Base-by-base conservation (phyloP, 2,329 filamentous ascomycete species). In the Sphaerulina musiva region DNA sequence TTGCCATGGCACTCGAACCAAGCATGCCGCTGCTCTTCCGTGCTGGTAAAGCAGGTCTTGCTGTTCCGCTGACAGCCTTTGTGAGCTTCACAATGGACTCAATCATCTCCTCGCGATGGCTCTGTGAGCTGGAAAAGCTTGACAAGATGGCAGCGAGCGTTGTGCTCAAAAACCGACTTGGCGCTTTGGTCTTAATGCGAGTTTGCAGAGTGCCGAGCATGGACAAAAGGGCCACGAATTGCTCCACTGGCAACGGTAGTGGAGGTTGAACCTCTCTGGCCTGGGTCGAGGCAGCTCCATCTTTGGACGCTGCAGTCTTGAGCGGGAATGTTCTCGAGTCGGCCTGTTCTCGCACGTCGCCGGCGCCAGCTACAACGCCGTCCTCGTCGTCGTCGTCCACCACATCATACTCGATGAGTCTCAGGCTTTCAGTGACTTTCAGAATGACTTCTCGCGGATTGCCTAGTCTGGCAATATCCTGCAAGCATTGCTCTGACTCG, bases 381-480 rank as follows among this genome's bases (percentile, higher is more conserved):
- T 71, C 70, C 8, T 69, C 70, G 26, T 71, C 70, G 8, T 69
- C 70, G 26, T 76, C 72, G n/a, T 75, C 72, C 76, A 75, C 58
- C 85, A 86, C 62, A 86, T 69, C 68, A 39, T 80, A 77, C 29
- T 81, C 76, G 4, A 86, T 73, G 12, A 79, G 64, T 48, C 86
- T 81, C 57, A 93, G 74, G 11, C 82, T 80, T 68, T 91, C 87
- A 26, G 88, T 84, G 31, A 89, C 82, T 68, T 91, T 91, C 62
- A 93, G 76, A 55, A 92, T 85, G 44, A 90, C 86, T 70, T 93
- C 88, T 48, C 87, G 78, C 1, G 88, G 88, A 66, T 92, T 93
- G 48, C 87, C 88, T 39, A 89, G 76, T 23, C 84, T 80, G 32
- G 87, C 87, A 49, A 92, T 83, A 31, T 84, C 86, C 66, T 85